phyloP scores from a whole-genome alignment of 257 asterid genomes.

The Eustoma russellianum region DNA sequence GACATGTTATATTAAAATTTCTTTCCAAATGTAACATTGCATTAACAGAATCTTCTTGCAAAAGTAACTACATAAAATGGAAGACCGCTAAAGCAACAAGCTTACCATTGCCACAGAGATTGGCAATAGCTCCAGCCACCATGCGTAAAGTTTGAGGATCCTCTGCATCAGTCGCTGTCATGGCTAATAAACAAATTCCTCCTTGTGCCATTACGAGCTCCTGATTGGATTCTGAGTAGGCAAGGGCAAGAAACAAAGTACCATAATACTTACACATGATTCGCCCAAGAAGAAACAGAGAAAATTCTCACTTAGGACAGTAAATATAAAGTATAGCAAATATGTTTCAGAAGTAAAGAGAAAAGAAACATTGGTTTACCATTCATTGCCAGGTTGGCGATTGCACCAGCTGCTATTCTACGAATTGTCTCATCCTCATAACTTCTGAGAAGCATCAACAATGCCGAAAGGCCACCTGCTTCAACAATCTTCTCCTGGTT shows the following conservation, averaged over 20 bases:
- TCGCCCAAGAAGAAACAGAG: conserved; percentile 4
- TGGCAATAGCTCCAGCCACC: conserved; percentile 99
- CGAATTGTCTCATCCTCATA: conserved; percentile 95
- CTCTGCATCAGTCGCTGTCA: conserved; percentile 90
- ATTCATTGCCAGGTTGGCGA: conserved; percentile 99
- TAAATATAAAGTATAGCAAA: neutral
- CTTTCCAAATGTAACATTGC: conserved; percentile 1
- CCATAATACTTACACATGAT: conserved; percentile 1
- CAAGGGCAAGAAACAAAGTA: conserved; percentile 5
- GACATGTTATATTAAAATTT: too few relatives aligned
- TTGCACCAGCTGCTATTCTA: conserved; percentile 98
- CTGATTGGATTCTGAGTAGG: conserved; percentile 73
- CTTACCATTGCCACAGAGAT: conserved; percentile 95
- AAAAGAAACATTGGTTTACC: conserved; percentile 32
- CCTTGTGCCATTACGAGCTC: conserved; percentile 98
- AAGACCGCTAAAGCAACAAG: conserved; percentile 12
- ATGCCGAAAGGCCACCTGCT: conserved; percentile 96
- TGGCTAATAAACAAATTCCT: conserved; percentile 71
- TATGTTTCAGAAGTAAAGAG: neutral
- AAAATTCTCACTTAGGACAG: neutral
- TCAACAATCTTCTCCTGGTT: conserved; percentile 95
- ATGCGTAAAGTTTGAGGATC: conserved; percentile 97
- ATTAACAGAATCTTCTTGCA: neutral
- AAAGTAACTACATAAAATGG: neutral
- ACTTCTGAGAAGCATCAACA: conserved; percentile 85